phyloP scores from a whole-genome alignment of 352 stramenopile genomes.

The Phytophthora podocarpi region DNA sequence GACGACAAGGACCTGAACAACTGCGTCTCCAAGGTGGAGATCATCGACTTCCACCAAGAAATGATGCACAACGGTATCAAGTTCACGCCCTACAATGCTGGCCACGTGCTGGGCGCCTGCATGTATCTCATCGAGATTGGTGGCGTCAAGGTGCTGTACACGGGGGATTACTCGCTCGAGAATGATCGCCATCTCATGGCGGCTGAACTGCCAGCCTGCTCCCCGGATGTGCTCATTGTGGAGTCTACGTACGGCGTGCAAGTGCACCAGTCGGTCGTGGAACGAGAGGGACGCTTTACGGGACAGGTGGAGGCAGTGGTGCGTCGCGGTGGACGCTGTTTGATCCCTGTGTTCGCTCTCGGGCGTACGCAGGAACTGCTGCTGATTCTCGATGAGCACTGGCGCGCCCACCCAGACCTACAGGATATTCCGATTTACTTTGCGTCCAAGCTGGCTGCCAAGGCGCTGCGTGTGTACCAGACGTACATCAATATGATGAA shows the following conservation, averaged over 20 bases:
- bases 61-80: slow-evolving; percentile 98
- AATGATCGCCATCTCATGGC: slow-evolving; percentile 99
- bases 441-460: slow-evolving; percentile 95
- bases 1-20: slow-evolving; percentile 95
- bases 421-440: slow-evolving; percentile 99
- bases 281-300: slow-evolving; percentile 97
- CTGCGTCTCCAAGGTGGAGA: slow-evolving; percentile 98
- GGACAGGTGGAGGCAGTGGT: slow-evolving; percentile 96
- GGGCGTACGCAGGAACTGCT: slow-evolving; percentile 98
- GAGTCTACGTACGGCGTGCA: slow-evolving; percentile 99
- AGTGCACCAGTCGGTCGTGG: slow-evolving; percentile 95
- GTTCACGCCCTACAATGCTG: slow-evolving; percentile 99
- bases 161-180: slow-evolving; percentile 97
- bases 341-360: slow-evolving; percentile 99
- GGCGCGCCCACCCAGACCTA: slow-evolving; percentile 93
- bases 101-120: slow-evolving; percentile 98
- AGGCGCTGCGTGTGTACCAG: slow-evolving; percentile 98
- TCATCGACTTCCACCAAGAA: slow-evolving; percentile 98
- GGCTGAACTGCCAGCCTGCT: slow-evolving; percentile 79
- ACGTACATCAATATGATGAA: slow-evolving; percentile 99
- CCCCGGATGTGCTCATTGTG: slow-evolving; percentile 98
- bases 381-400: slow-evolving; percentile 99
- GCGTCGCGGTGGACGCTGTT: slow-evolving; percentile 94
- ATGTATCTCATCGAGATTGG: slow-evolving; percentile 99
- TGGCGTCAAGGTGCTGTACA: slow-evolving; percentile 98